These are phyloP conservation scores for Firmiana major DNA, from an alignment of 345 rosid species.

Conservation along the genomic window DNA sequence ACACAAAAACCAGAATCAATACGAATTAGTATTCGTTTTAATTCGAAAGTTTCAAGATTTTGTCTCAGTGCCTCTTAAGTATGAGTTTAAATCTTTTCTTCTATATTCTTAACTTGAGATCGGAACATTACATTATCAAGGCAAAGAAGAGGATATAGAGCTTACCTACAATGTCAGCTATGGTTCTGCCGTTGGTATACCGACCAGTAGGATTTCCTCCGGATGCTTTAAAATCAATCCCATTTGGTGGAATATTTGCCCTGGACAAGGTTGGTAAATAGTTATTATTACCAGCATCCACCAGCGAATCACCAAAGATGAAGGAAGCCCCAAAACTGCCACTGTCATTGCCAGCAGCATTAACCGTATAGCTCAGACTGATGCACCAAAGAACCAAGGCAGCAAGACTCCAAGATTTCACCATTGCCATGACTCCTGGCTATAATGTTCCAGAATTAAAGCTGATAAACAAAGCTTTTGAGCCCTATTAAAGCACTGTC, in stretches of 20 bases:
- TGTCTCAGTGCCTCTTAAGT: too few relatives aligned
- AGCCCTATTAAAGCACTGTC: background rate
- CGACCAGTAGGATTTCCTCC: conserved; percentile 89
- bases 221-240: conserved; percentile 70
- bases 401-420: conserved; percentile 7
- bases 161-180: conserved; percentile 52
- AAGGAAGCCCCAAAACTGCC: conserved; percentile 52
- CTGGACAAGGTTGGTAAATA: conserved; percentile 69
- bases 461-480: background rate
- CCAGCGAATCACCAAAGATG: conserved; percentile 82
- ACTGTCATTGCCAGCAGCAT: background rate
- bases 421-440: conserved; percentile 4
- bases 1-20: too few relatives aligned
- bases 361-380: background rate
- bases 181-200: conserved; percentile 85
- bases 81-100: too few relatives aligned
- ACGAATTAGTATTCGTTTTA: too few relatives aligned
- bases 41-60: too few relatives aligned
- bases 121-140: too few relatives aligned
- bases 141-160: background rate
- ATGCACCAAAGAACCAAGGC: conserved; percentile 15
- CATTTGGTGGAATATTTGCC: conserved; percentile 81
- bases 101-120: too few relatives aligned
- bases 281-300: conserved; percentile 89
- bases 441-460: background rate